Base-by-base conservation (phyloP, 805 yeast species). In the Candida corydali region DNA sequence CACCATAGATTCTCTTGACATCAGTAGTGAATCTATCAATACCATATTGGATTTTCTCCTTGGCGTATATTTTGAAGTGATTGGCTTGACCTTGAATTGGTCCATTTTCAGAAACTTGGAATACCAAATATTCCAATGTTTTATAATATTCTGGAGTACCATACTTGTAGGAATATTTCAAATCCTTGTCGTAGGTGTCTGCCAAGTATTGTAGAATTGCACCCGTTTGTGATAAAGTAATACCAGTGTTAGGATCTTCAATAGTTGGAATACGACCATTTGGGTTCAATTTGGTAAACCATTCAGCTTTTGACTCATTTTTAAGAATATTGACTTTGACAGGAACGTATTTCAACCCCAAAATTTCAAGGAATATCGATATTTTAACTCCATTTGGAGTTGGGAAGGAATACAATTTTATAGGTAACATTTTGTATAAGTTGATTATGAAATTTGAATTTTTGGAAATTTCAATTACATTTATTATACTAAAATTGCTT, bases 211-310 rank as follows among this genome's bases (percentile, higher is more conserved):
- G 57, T 55, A 80, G 50, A 41, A 80, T 78, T 2, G 85, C 82
- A 22, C 73, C 84, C 19, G 78, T 65, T 55, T 80, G 85, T 44
- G 69, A 67, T 17, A 80, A 47, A 15, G 72, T 57, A 17, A 63
- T 63, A 4, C 66, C 59, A 22, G 54, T 47, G 16, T 34, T 34
- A 26, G 53, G 50, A 40, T 64, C 67, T 1, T 62, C 57, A 22
- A 80, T 53, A 0, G 77, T 66, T 18, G 86, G 86, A 37, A 80
- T 73, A 46, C 76, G 61, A 3, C 86, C 84, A 46, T 79, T 78
- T 12, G 80, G 78, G 51, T 78, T 76, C 50, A 76, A 52, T 37
- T 70, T 61, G 32, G 76, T 48, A 44, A 61, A 80, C 79, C 81
- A 75, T 7, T 65, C 73, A 42, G 75, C 71, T 49, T 78, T 78